Percentiles rank a stretch among this genome's conserved stretches.
Evolutionary conservation across 2,329 filamentous ascomycete genomes (phyloP).

Genomic region (Albophoma yamanashiensis): DNA sequence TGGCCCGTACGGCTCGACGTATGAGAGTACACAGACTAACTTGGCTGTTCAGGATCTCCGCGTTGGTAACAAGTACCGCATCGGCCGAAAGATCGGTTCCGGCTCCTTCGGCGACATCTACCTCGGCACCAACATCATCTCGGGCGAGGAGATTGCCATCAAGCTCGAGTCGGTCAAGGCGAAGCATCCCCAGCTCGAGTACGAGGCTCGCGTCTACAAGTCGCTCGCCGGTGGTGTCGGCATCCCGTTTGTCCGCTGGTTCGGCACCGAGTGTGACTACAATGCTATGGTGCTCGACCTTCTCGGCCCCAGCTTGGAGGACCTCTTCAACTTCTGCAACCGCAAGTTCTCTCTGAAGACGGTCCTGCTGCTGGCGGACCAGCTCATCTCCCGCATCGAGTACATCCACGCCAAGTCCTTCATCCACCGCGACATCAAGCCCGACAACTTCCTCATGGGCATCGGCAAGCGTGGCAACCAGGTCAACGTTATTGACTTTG

Average conservation of each 20-base stretch:
- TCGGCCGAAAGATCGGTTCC: constrained; percentile 97
- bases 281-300: constrained; percentile 99
- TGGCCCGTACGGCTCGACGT: neutral
- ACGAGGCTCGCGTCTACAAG: constrained; percentile 91
- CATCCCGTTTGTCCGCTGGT: constrained; percentile 98
- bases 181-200: constrained; percentile 97
- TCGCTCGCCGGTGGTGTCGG: constrained; percentile 90
- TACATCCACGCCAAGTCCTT: constrained; percentile 99
- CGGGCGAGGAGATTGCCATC: constrained; percentile 98
- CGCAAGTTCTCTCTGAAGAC: constrained; percentile 99
- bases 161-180: constrained; percentile 99
- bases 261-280: constrained; percentile 98
- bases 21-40: constrained; percentile 8
- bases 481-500: constrained; percentile 98
- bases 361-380: constrained; percentile 88
- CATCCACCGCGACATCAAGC: constrained; percentile 99
- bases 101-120: constrained; percentile 98
- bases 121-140: constrained; percentile 98
- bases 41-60: constrained; percentile 66
- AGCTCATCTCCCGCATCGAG: constrained; percentile 97
- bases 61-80: constrained; percentile 99
- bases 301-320: constrained; percentile 88
- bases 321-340: constrained; percentile 99
- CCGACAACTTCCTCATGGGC: constrained; percentile 99
- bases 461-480: constrained; percentile 99